Evolutionary conservation across 2,329 filamentous ascomycete genomes (phyloP), one percentile per base, ranked within the genome.

Genomic region (Venturia effusa): DNA sequence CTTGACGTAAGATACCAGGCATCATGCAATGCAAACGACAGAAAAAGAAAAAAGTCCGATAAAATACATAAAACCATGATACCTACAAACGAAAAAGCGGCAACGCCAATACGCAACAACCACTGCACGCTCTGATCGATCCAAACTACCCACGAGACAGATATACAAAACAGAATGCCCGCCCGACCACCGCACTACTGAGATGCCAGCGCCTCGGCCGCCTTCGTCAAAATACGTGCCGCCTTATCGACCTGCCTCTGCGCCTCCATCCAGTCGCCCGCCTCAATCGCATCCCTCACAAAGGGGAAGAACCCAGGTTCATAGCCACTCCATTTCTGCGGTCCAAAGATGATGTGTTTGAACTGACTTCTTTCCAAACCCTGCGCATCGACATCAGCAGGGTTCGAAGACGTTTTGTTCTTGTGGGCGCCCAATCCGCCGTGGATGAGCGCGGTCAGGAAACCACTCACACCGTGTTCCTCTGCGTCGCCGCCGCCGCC

Each of bases 311-410:
- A 84, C 0, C 83, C 83, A 64, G 83, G 83, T 39, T 88, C 83
- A 68, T 87, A 83, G 43, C 83, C 84, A 40, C 86, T 87, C 88
- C 90, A 92, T 2, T 84, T 79, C 70, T 90, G 84, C 0, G 94
- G 94, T 1, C 89, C 93, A 72, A 92, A 96, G 64, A 99, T 78
- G 71, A 95, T 83, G 75, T 97, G 94, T 75, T 95, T 96, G 81
- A 92, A 99, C 76, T 97, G 94, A 5, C 89, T 89, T 67, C 93
- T 87, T 69, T 90, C 90, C 45, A 90, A 89, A 4, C 96, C 83
- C 73, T 75, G 61, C 63, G 22, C 64, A 4, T 15, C 60, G 7
- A 19, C 51, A 27, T 48, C 61, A 70, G 61, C 43, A 54, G 34
- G 37, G 17, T 32, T 45, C 67, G 67, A n/a, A n/a, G n/a, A 57